Percentiles rank a stretch among this genome's conserved stretches.
These are phyloP conservation scores for Pelomyxa schiedti DNA, from an alignment of 78 protist species.

Conservation along the genomic window DNA sequence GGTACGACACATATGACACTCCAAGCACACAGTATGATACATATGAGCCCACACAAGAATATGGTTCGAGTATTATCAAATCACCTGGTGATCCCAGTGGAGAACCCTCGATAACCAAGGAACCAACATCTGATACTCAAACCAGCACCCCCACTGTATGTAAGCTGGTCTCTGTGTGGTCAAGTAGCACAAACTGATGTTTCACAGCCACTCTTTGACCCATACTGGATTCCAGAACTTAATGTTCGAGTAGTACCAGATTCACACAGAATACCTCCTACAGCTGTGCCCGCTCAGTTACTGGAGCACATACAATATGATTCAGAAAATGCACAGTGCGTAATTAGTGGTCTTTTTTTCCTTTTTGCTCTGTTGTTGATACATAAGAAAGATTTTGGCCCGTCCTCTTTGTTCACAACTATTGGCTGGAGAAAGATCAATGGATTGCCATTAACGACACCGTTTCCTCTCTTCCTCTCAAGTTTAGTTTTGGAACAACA, in stretches of 20 bases:
- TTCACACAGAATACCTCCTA: slow-evolving; percentile 1
- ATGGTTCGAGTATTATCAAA: no score
- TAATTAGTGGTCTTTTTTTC: neutral
- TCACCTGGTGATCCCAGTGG: no score
- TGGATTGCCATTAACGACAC: slow-evolving; percentile 30
- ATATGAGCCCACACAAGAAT: no score
- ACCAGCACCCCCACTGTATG: no score
- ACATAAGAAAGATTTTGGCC: slow-evolving; percentile 46
- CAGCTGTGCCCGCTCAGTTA: slow-evolving; percentile 20
- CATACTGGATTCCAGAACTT: neutral
- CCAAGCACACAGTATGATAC: no score
- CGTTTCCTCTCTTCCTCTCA: slow-evolving; percentile 9
- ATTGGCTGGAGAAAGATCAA: slow-evolving; percentile 50
- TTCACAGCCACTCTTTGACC: no score
- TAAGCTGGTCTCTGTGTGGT: no score
- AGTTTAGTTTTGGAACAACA: neutral
- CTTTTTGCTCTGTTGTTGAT: neutral
- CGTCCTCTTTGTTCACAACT: slow-evolving; percentile 47
- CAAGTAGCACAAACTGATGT: no score
- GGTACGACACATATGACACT: no score
- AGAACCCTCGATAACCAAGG: no score
- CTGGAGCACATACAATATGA: neutral
- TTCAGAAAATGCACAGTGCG: neutral
- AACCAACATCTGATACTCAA: no score
- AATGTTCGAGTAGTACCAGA: neutral